Evolutionary conservation across 345 rosid genomes (phyloP).

Genomic region (Eucalyptus polybractea): DNA sequence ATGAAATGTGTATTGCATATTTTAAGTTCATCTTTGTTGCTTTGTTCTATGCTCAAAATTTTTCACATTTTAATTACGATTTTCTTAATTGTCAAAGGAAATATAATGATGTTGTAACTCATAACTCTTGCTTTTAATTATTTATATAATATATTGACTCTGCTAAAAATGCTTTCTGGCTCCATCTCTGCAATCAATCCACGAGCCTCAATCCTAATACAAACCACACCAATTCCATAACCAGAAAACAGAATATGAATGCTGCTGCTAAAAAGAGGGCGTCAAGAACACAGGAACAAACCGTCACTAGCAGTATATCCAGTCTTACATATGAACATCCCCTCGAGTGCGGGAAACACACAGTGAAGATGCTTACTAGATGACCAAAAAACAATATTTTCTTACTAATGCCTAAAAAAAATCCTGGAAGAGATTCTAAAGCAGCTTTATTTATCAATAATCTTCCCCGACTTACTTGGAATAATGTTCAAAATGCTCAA

Average conservation of each 20-base stretch:
- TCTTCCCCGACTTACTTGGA: neutral
- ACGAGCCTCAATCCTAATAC: neutral
- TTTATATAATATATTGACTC: neutral
- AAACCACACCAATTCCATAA: neutral
- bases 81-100: neutral
- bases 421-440: neutral
- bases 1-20: neutral
- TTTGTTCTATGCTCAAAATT: neutral
- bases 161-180: neutral
- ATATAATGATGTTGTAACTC: neutral
- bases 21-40: neutral
- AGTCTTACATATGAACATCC: neutral
- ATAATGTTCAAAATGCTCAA: neutral
- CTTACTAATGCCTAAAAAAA: neutral
- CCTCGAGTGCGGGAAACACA: neutral
- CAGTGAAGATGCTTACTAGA: neutral
- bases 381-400: neutral
- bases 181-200: neutral
- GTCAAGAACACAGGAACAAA: neutral
- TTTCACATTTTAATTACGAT: neutral
- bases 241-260: neutral
- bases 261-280: neutral
- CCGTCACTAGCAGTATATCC: neutral
- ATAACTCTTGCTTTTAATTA: neutral
- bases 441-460: neutral